Evolutionary conservation across 495 filamentous ascomycete species (phyloP), one percentile per base, ranked within the genome.

Genomic region (Penicillium herquei): DNA sequence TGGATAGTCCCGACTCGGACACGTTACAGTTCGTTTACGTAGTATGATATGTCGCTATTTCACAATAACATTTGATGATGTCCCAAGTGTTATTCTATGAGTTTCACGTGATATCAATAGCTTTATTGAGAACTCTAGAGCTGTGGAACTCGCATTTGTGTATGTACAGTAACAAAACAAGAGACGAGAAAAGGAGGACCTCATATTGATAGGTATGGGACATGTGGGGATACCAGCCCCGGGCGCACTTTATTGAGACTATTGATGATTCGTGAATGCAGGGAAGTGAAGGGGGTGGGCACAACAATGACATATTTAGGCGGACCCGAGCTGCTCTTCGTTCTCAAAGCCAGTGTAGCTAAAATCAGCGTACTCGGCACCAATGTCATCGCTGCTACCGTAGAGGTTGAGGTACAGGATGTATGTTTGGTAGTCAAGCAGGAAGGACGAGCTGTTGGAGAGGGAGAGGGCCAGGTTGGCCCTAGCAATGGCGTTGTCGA

Each of bases 331-430:
- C 40, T 18, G 6, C 16, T 42, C 40, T 7, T 18, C 40, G 16
- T 42, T 42, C 40, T 42, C 40, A n/a, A 42, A 42, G 6, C 40
- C 40, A 42, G 40, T 42, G 40, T 14, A 42, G 40, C 13, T 42
- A n/a, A 42, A 42, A 13, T 13, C 40, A 6, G 40, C 40, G 16
- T 14, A 42, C 40, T 42, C 40, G 16, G 40, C 40, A n/a, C 40
- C 40, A 42, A 42, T 42, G 40, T 42, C 40, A n/a, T 42, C 40
- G 13, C 40, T 42, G 16, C 40, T 42, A n/a, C 40, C 40, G 40
- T 42, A 7, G 13, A 42, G 40, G 16, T 6, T 42, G 6, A 7
- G 40, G 16, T 42, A 42, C 40, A 42, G 40, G 7, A 42, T 13
- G 13, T 42, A 42, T 6, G 40, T 42, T 13, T 42, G 40, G 13